A percentile compares a stretch with the other conserved stretches of the same genome.
Conservation (phyloP, 2,329 filamentous ascomycete genomes). For the Malbranchea cinnamomea region DNA sequence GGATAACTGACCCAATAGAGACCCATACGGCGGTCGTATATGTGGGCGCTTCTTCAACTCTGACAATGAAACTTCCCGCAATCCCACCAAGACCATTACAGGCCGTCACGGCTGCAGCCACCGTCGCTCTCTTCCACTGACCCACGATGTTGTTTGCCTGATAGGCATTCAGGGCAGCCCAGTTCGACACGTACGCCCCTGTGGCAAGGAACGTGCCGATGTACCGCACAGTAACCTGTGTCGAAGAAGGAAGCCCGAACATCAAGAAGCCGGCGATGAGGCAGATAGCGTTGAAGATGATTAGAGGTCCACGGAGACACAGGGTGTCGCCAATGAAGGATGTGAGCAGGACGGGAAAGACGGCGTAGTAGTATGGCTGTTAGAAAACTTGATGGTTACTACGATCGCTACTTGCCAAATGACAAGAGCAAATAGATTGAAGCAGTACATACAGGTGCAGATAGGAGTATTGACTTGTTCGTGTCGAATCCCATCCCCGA, state of each 20-base stretch:
- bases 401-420: background rate
- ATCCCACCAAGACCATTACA: slow-evolving; percentile 50
- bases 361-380: slow-evolving; percentile 50
- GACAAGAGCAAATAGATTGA: background rate
- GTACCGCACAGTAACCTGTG: slow-evolving; percentile 46
- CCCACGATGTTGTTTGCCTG: slow-evolving; percentile 48
- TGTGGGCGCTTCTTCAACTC: slow-evolving; percentile 43
- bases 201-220: slow-evolving; percentile 51
- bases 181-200: slow-evolving; percentile 53
- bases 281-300: slow-evolving; percentile 48
- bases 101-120: slow-evolving; percentile 44
- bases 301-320: slow-evolving; percentile 46
- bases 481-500: slow-evolving; percentile 40
- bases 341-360: slow-evolving; percentile 48
- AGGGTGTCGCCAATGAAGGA: slow-evolving; percentile 48
- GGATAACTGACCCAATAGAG: slow-evolving; percentile 39
- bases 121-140: slow-evolving; percentile 51
- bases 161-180: slow-evolving; percentile 51
- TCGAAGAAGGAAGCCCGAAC: slow-evolving; percentile 41
- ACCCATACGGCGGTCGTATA: slow-evolving; percentile 55
- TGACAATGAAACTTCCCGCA: slow-evolving; percentile 51
- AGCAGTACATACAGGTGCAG: slow-evolving; percentile 34
- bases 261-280: slow-evolving; percentile 50
- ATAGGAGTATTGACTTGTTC: slow-evolving; percentile 43
- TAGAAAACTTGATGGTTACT: background rate